These are phyloP conservation scores for Fraxinus quadrangulata DNA, from an alignment of 257 asterid genomes.

Conservation along the genomic window DNA sequence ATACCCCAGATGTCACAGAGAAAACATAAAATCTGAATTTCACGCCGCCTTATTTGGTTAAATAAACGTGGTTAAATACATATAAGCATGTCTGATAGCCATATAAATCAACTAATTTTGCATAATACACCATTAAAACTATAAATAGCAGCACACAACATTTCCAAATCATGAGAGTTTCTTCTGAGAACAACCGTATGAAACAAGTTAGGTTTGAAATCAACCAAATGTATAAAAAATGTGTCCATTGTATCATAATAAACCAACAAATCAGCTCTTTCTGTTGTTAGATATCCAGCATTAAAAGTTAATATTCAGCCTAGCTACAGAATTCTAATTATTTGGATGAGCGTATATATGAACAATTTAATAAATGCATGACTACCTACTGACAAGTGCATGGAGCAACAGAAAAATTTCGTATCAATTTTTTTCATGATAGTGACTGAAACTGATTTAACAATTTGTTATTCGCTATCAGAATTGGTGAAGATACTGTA, in stretches of 20 bases:
- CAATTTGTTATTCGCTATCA: neutral
- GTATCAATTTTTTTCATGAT: neutral
- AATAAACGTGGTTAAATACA: neutral
- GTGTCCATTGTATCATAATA: neutral
- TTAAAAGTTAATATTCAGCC: neutral
- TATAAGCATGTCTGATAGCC: neutral
- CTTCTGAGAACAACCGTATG: neutral
- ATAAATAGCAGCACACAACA: neutral
- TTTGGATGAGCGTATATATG: neutral
- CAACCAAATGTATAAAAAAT: neutral
- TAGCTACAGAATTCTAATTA: neutral
- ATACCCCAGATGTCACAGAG: neutral
- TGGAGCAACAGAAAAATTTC: neutral
- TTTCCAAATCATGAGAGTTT: neutral
- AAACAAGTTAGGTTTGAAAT: neutral
- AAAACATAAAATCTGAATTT: neutral
- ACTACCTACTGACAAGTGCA: neutral
- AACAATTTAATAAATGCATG: neutral
- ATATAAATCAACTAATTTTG: neutral
- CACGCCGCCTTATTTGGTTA: neutral
- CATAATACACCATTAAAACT: neutral
- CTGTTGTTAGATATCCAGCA: neutral
- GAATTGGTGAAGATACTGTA: constrained; percentile 2
- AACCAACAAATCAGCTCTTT: neutral
- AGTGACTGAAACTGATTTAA: neutral